Conservation (phyloP, 179 eudicot genomes). For the Silene vulgaris region DNA sequence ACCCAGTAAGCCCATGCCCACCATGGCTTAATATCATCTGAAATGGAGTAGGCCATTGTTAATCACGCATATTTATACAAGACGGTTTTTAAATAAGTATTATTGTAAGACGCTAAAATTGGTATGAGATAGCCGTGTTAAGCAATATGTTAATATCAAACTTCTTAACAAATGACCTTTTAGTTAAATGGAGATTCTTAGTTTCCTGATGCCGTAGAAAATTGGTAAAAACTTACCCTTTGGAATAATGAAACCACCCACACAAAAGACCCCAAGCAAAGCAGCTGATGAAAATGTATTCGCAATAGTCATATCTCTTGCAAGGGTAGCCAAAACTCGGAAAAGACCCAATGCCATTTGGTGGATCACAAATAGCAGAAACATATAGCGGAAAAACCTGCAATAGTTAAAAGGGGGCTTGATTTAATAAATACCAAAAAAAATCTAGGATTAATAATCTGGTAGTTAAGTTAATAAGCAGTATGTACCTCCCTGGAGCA, state of each 20-base stretch:
- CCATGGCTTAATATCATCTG: slow-evolving; percentile 84
- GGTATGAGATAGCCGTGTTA: neutral
- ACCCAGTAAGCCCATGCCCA: slow-evolving; percentile 97
- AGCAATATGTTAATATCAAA: neutral
- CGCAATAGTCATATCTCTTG: slow-evolving; percentile 80
- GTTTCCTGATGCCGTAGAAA: neutral
- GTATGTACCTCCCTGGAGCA: slow-evolving; percentile 52
- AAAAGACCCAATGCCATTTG: slow-evolving; percentile 95
- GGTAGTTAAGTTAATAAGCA: neutral
- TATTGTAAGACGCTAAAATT: no score
- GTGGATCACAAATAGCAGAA: slow-evolving; percentile 62
- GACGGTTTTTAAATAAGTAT: neutral
- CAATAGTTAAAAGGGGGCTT: neutral
- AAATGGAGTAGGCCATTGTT: slow-evolving; percentile 23
- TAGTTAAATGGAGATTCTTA: neutral
- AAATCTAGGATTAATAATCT: neutral
- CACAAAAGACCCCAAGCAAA: slow-evolving; percentile 50
- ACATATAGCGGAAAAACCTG: slow-evolving; percentile 80
- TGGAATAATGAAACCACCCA: slow-evolving; percentile 85
- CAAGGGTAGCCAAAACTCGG: slow-evolving; percentile 62
- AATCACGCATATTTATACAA: neutral
- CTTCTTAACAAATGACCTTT: neutral
- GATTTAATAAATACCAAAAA: neutral
- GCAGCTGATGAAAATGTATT: slow-evolving; percentile 63
- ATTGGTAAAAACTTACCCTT: slow-evolving; percentile 37